Base-by-base conservation (phyloP, 208 protist genomes). In the Wallacemonas sp. region DNA sequence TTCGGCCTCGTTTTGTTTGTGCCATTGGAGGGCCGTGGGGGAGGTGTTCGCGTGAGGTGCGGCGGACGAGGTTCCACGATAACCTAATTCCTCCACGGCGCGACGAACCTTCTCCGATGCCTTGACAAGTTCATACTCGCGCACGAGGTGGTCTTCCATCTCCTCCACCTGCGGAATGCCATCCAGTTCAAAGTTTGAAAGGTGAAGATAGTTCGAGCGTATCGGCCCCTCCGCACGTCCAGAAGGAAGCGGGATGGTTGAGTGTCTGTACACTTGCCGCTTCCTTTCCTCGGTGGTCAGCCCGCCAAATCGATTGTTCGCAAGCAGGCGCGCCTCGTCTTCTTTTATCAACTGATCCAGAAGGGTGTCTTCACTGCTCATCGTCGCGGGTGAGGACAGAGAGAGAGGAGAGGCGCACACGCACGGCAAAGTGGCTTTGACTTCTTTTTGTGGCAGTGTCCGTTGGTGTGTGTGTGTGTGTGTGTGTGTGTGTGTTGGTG, bases 51-150 rank as follows among this genome's bases (percentile, higher is more conserved):
- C 19, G 30, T n/a, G 24, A 13, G 1, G n/a, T 8, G 9, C 10
- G 3, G 24, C 38, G n/a, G n/a, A n/a, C 5, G 19, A 32, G 33
- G 44, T 9, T 6, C 45, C 62, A 15, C 45, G 8, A 5, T 17
- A 58, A 29, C 48, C 50, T 32, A 8, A 37, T 38, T 63, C 42
- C 3, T 29, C 64, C 26, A 36, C 26, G 1, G 63, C 41, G 24
- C 15, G 29, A 21, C 30, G 59, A 27, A 58, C 37, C 38, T 1
- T 42, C 21, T 63, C 8, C 13, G 46, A 37, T 2, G 27, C 19
- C 22, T 63, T 60, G 0, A 26, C 27, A n/a, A 36, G 15, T 33
- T 69, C 15, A 61, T 83, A 83, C 59, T 83, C 72, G 4, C 41
- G 42, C 24, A 71, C 15, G 12, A 81, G 55, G 17, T 37, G 26